phyloP scores from a whole-genome alignment of 768 basidiomycete species.

The Pleurotus salmoneostramineus region DNA sequence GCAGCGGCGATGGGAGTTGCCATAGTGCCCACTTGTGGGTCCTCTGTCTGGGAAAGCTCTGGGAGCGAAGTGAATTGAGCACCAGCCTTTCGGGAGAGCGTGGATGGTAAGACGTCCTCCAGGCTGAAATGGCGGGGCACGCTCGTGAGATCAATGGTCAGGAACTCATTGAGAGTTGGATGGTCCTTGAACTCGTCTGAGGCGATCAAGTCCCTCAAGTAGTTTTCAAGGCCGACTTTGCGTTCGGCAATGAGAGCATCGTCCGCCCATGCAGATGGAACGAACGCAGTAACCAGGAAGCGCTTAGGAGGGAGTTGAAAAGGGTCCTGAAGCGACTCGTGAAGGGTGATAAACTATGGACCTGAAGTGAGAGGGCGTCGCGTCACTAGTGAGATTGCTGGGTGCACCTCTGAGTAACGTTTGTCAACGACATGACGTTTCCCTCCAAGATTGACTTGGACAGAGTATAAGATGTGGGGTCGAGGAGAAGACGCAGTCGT shows the following conservation, averaged over 20 bases:
- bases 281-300: constrained; percentile 41
- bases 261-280: constrained; percentile 51
- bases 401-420: constrained; percentile 44
- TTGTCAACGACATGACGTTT: constrained; percentile 24
- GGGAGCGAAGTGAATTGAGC: constrained; percentile 13
- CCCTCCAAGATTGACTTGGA: constrained; percentile 32
- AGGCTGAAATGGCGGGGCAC: constrained; percentile 27
- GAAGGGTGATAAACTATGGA: constrained; percentile 33
- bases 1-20: constrained; percentile 35
- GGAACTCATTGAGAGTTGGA: constrained; percentile 32
- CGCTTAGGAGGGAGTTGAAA: constrained; percentile 47
- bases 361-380: not conserved
- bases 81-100: constrained; percentile 34
- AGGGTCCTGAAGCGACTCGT: constrained; percentile 34
- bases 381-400: not conserved
- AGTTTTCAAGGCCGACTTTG: constrained; percentile 41
- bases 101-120: constrained; percentile 46
- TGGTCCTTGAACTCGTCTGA: constrained; percentile 31
- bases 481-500: constrained; percentile 42
- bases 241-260: constrained; percentile 48
- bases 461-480: constrained; percentile 42
- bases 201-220: constrained; percentile 34
- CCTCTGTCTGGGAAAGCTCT: not conserved
- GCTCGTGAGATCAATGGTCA: constrained; percentile 21
- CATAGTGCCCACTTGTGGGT: constrained; percentile 16